Base-by-base conservation (phyloP, 345 rosid genomes). In the Rhizophora apiculata region DNA sequence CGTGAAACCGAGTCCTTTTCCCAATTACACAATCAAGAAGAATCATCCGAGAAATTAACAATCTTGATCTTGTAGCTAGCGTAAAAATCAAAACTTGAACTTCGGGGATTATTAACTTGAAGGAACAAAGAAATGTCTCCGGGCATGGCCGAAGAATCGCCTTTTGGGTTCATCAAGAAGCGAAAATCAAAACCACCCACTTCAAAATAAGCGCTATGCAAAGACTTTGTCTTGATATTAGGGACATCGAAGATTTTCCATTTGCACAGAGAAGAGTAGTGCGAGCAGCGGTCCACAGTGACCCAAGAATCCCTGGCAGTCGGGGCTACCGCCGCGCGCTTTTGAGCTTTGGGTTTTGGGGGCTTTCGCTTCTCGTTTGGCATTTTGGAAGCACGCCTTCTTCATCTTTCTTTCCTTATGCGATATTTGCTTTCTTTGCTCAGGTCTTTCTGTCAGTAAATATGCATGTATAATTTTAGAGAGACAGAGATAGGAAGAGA, bases 161-260 rank as follows among this genome's bases (percentile, higher is more conserved):
- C 70, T 49, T 52, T 58, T 22, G 76, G 76, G 46, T 65, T 58
- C 8, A 72, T 9, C 10, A 72, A 18, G 7, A 65, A 21, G 4
- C 76, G 70, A 34, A 30, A 72, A 32, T 72, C 76, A 49, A 16
- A 72, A 8, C 65, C 65, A 19, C 76, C 65, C 18, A 72, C 76
- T 20, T 65, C 60, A 36, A 65, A 72, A 20, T 72, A 65, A 11
- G 30, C 24, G 53, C 74, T 70, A 10, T 30, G 32, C 22, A 62
- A 27, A 4, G 74, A 15, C 8, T 22, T 46, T 1, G 64, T 32
- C 29, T 72, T 72, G 22, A 55, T 6, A n/a, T 20, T 21, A 3
- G 58, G 16, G 51, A 72, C 65, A n/a, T 49, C n/a, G 7, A 39
- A 69, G 32, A 72, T 53, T 0, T 43, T 7, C 75, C 75, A 72